Evolutionary conservation across 2,329 filamentous ascomycete genomes (phyloP), one percentile per base, ranked within the genome.

Genomic region (Cladophialophora immunda): DNA sequence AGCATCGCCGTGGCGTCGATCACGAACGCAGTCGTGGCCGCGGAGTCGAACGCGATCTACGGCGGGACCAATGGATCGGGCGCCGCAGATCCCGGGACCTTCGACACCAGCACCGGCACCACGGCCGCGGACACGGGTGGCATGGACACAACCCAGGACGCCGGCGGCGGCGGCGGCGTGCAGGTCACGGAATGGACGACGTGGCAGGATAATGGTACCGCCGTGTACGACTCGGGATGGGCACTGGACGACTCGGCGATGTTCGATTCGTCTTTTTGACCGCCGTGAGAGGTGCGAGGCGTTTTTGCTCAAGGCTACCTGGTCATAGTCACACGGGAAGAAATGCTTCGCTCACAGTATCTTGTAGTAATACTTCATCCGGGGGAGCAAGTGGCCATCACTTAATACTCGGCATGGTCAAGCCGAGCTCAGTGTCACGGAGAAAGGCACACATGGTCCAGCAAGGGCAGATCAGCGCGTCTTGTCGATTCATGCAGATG

Each of bases 191-290:
- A 47, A 5, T 47, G 41, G 41, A 22, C 41, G 41, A 47, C 22
- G 45, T 8, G 22, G 3, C 9, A 50, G 9, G 38, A 41, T n/a
- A 41, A n/a, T 15, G n/a, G 19, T 8, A 50, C 45, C 19, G 45
- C 45, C 4, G 45, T 25, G 45, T 50, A 50, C 22, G 45, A 50
- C 45, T 50, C 45, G 3, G 45, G 45, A 27, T 50, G 45, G 45
- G 45, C 19, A 4, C 1, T 25, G 3, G 45, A 50, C 11, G 22
- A 50, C 45, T 25, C 19, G 45, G 9, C 3, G 4, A 8, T 5
- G 8, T 50, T 50, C 11, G 19, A 50, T 4, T 15, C 45, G 22
- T 5, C 17, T 1, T 45, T n/a, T 19, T 45, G 38, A 45, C 17
- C 7, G n/a, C 17, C 5, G 7, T 17, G 38, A 45, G 4, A 19